phyloP scores from a whole-genome alignment of 306 rosid genomes.

The Casuarina equisetifolia region DNA sequence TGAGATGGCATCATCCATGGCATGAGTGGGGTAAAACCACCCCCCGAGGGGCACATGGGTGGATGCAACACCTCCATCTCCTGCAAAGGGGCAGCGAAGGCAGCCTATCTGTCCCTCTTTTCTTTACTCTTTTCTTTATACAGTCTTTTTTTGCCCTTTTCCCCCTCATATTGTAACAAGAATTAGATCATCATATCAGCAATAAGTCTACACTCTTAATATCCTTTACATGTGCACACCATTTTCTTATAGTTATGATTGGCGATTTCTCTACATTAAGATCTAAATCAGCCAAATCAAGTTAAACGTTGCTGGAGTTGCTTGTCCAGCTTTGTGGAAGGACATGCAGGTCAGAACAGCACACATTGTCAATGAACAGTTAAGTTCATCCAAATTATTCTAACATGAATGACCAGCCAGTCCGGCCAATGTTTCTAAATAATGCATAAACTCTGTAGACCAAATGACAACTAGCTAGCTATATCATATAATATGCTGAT shows the following conservation, averaged over 20 bases:
- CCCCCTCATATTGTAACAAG: not conserved
- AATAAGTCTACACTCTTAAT: not conserved
- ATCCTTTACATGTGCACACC: not conserved
- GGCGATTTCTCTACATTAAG: not conserved
- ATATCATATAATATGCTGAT: constrained; percentile 12
- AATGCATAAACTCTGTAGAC: constrained; percentile 22
- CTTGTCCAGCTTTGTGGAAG: no score
- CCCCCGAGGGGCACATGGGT: no score
- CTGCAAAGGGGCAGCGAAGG: no score
- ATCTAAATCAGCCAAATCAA: not conserved
- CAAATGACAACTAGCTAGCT: not conserved
- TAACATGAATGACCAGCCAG: not conserved
- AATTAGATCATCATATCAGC: not conserved
- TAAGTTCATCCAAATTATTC: not conserved
- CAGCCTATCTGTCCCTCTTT: no score
- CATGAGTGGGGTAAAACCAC: no score
- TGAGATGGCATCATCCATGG: no score
- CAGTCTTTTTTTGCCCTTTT: no score
- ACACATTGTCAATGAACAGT: not conserved
- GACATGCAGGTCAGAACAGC: not conserved
- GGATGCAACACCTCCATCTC: no score
- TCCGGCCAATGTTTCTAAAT: constrained; percentile 6
- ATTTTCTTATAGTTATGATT: not conserved
- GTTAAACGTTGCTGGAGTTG: not conserved
- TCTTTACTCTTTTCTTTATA: no score